Percentiles rank a stretch among this genome's conserved stretches.
Conservation (phyloP, 495 filamentous ascomycete genomes). For the Aspergillus incahuasiensis region DNA sequence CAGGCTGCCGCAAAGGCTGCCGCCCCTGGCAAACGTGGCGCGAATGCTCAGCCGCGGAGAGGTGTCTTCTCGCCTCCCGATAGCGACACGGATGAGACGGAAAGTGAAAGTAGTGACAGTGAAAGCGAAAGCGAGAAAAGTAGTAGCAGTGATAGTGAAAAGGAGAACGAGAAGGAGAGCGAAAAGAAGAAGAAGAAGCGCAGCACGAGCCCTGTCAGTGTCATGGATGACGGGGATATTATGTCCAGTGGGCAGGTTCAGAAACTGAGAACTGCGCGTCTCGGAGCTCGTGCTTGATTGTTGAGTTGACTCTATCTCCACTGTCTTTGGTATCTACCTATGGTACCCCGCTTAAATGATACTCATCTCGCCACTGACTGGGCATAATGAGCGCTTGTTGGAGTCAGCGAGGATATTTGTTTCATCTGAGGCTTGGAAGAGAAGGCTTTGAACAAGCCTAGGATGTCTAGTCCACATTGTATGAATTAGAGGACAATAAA, state of each 20-base stretch:
- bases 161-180: background rate
- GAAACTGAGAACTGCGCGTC: background rate
- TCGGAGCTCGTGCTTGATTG: background rate
- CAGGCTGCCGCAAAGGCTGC: conserved; percentile 3
- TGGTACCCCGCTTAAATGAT: no score
- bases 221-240: conserved; percentile 12
- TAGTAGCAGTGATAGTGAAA: conserved; percentile 6
- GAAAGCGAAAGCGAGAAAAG: conserved; percentile 7
- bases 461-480: background rate
- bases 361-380: no score
- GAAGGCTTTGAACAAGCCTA: background rate
- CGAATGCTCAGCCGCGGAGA: conserved; percentile 3
- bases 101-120: conserved; percentile 10
- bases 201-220: background rate
- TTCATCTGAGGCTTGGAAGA: background rate
- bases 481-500: background rate
- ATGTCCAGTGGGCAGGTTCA: conserved; percentile 15
- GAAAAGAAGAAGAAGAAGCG: background rate
- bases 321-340: background rate
- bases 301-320: no score
- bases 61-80: conserved; percentile 7
- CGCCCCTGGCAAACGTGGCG: background rate
- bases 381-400: background rate
- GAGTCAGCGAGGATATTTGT: background rate
- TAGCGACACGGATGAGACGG: conserved; percentile 13